These are phyloP conservation scores for Discostella pseudostelligera DNA, from an alignment of 108 stramenopile species.

Conservation along the genomic window DNA sequence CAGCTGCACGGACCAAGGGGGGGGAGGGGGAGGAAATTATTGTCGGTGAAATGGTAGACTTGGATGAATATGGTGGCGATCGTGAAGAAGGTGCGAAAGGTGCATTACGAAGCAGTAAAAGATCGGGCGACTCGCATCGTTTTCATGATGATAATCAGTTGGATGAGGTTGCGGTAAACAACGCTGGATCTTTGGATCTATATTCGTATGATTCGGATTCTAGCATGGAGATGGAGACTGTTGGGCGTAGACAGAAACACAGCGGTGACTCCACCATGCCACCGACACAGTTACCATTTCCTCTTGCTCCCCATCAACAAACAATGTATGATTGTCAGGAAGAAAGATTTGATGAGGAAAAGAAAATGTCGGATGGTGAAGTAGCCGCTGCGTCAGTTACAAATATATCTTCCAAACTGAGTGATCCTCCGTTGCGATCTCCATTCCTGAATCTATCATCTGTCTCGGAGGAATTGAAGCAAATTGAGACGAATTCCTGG, in stretches of 20 bases:
- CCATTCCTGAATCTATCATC: constrained; percentile 44
- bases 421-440: constrained; percentile 34
- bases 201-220: constrained; percentile 84
- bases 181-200: constrained; percentile 20
- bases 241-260: neutral
- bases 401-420: constrained; percentile 14
- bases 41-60: constrained; percentile 63
- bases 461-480: constrained; percentile 9
- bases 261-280: neutral
- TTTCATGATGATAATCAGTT: constrained; percentile 33
- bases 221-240: constrained; percentile 51
- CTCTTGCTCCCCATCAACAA: constrained; percentile 23
- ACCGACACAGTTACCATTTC: constrained; percentile 48
- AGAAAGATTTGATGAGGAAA: constrained; percentile 16
- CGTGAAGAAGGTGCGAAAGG: constrained; percentile 19
- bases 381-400: constrained; percentile 6
- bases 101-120: constrained; percentile 17
- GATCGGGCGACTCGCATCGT: constrained; percentile 15
- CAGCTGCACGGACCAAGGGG: constrained; percentile 31
- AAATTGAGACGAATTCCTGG: constrained; percentile 36
- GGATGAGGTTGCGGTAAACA: constrained; percentile 16
- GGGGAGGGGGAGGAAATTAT: constrained; percentile 75
- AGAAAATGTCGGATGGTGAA: constrained; percentile 28
- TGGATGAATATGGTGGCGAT: constrained; percentile 28
- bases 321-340: constrained; percentile 45